These are phyloP conservation scores for Claviceps paspali DNA, from an alignment of 2,329 filamentous ascomycete genomes.

Conservation along the genomic window DNA sequence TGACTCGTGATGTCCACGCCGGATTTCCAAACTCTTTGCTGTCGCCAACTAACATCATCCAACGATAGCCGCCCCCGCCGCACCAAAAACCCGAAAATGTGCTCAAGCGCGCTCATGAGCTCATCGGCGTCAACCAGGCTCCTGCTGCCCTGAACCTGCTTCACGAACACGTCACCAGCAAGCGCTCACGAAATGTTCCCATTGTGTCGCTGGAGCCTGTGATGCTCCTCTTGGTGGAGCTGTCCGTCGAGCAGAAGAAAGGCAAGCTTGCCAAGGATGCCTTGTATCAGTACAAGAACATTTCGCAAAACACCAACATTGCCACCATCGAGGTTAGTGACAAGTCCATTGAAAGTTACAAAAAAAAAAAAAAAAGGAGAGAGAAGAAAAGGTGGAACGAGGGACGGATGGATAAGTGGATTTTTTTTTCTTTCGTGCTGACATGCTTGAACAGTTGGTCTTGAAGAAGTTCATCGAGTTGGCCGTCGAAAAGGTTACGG, in stretches of 20 bases:
- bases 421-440: no score
- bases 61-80: constrained; percentile 69
- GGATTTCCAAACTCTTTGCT: background rate
- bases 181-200: constrained; percentile 92
- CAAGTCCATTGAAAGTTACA: background rate
- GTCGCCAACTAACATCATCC: constrained; percentile 1
- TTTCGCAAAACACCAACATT: constrained; percentile 97
- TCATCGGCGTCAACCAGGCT: constrained; percentile 92
- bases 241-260: constrained; percentile 94
- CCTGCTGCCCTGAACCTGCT: constrained; percentile 85
- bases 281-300: constrained; percentile 99
- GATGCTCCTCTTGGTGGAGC: constrained; percentile 93
- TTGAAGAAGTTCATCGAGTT: constrained; percentile 97
- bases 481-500: constrained; percentile 88
- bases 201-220: constrained; percentile 94
- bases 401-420: no score
- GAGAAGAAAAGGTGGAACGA: no score
- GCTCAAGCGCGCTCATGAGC: constrained; percentile 93
- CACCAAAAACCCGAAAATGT: constrained; percentile 99
- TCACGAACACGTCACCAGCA: constrained; percentile 98
- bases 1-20: constrained; percentile 11
- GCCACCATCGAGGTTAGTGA: constrained; percentile 75
- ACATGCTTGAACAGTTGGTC: constrained; percentile 46
- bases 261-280: constrained; percentile 98
- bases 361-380: background rate